Base-by-base conservation (phyloP, 345 rosid species). In the Hibiscus mutabilis region DNA sequence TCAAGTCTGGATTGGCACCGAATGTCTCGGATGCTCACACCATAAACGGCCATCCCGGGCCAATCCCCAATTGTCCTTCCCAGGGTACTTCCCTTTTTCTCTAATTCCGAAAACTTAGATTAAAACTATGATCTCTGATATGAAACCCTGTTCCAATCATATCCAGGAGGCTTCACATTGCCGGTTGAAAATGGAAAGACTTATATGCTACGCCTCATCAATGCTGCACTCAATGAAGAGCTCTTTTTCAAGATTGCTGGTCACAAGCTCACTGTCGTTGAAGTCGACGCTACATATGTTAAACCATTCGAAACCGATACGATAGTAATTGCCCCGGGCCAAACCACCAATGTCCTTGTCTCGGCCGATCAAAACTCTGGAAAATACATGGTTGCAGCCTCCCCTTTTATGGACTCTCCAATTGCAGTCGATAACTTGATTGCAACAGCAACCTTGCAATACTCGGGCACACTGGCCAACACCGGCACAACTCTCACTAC, bases 221-320 rank as follows among this genome's bases (percentile, higher is more conserved):
- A 89, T 10, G 97, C 98, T 77, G 98, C 97, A 73, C 96, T 93
- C 75, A 93, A 91, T 79, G 98, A 89, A 83, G 98, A 93, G 74
- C 91, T 93, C 55, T 93, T 93, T 83, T 91, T 93, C 84, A 91
- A 93, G 74, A 83, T 93, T 61, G 97, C 97, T 0, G 97, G 94
- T 1, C 98, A 93, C 79, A 75, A 76, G 42, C 85, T 93, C 75
- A 93, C 91, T 2, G 91, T 89, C 12, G 97, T 91, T 0, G 98
- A 93, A 79, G 98, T 93, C 6, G 98, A 93, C 42, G 97, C 97
- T 49, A 63, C 80, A 11, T 93, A 93, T 58, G 92, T 93, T 13
- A 93, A 93, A 75, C 98, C 97, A 16, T 86, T 93, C 79, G 78
- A 82, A 73, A 82, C 56, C 0, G 89, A 88, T 74, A 88, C 91